Base-by-base conservation (phyloP, 2,329 filamentous ascomycete genomes). In the Venturia oleaginea region DNA sequence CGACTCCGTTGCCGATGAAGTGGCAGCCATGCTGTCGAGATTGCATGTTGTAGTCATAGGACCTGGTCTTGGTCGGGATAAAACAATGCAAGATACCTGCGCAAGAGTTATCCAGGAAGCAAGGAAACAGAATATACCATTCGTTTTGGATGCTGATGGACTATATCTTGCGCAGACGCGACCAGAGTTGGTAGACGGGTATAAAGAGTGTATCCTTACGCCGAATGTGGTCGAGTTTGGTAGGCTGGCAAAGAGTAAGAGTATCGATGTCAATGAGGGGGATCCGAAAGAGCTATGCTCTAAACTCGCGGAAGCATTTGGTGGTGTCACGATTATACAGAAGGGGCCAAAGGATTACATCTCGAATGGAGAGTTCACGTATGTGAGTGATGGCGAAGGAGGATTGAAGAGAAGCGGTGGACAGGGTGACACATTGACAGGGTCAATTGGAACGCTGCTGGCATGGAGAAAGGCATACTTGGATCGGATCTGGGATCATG, bases 171-270 rank as follows among this genome's bases (percentile, higher is more conserved):
- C 95, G 15, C 87, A 91, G 70, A 86, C 84, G 37, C 79, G 87
- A 61, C 92, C 92, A 0, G 86, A 86, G 40, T 78, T 97, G 0
- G 84, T 99, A 1, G 82, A 84, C 27, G 92, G 92, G 0, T 97
- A 93, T 78, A 82, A 81, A 59, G 84, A 90, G 66, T 95, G 91
- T 62, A 91, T 99, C 63, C 78, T 99, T 65, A 99, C 94, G 51
- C 94, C 94, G 1, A 99, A 99, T 68, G 89, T 97, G 0, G 91
- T 96, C 4, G 94, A 99, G 75, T 97, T 97, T 72, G 86, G 84
- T 1, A 82, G 92, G 15, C 76, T 99, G 51, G 92, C 91, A 65
- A 88, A 91, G 74, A 83, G 86, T 1, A 81, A 94, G 65, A 85
- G 85, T 27, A 79, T 96, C 63, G 83, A 91, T 66, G 80, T 83